phyloP scores from a whole-genome alignment of 169 alveolate genomes.

The Cryptosporidium meleagridis region DNA sequence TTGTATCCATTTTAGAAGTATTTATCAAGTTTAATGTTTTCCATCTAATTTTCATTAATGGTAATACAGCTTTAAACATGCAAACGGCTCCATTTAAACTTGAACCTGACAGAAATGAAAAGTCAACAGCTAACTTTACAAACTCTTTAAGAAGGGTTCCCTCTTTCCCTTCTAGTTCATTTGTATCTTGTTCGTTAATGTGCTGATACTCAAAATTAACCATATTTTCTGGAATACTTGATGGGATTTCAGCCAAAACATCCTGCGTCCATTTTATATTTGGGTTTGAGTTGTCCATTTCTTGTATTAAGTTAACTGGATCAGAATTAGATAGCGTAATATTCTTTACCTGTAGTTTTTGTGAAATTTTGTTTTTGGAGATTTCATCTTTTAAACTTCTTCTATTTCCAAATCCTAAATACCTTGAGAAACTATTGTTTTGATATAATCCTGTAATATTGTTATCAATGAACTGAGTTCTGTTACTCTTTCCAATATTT shows the following conservation, averaged over 20 bases:
- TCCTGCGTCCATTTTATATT: slow-evolving; percentile 35
- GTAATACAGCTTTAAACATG: slow-evolving; percentile 60
- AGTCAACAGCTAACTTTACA: slow-evolving; percentile 49
- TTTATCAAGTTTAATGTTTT: slow-evolving; percentile 25
- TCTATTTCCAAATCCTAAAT: background rate
- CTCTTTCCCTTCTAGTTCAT: slow-evolving; percentile 5
- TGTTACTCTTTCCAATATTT: background rate
- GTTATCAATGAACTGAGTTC: background rate
- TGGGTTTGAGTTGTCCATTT: background rate
- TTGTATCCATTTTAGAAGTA: slow-evolving; percentile 48
- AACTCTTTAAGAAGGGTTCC: slow-evolving; percentile 29
- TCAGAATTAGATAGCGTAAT: slow-evolving; percentile 24
- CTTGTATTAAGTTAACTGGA: slow-evolving; percentile 39
- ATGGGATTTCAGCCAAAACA: slow-evolving; percentile 29
- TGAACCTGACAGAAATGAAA: slow-evolving; percentile 54
- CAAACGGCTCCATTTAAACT: slow-evolving; percentile 58
- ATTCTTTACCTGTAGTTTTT: background rate
- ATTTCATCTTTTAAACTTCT: background rate
- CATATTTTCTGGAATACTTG: slow-evolving; percentile 28
- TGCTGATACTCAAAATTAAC: slow-evolving; percentile 40
- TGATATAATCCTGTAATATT: background rate
- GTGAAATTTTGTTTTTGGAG: background rate
- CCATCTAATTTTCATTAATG: slow-evolving; percentile 63
- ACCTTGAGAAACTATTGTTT: background rate
- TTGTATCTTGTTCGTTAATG: background rate